A percentile compares a stretch with the other conserved stretches of the same genome.
These are phyloP conservation scores for Lentinula raphanica DNA, from an alignment of 768 basidiomycete species.

Conservation along the genomic window DNA sequence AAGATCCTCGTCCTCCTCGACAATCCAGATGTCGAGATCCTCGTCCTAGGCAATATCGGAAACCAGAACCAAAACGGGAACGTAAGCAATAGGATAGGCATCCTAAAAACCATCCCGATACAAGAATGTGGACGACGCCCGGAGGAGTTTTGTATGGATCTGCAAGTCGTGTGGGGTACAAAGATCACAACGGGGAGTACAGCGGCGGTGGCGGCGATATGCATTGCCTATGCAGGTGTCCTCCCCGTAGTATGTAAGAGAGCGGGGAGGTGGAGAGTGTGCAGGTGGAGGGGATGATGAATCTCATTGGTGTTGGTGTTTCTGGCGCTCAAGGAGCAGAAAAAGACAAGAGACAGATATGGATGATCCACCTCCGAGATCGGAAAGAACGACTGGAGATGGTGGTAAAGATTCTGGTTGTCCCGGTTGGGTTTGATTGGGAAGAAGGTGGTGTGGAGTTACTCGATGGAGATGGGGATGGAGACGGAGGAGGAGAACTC, in stretches of 20 bases:
- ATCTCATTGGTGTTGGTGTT: too few species aligned
- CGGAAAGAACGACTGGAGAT: too few species aligned
- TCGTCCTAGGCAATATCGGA: slow-evolving; percentile 52
- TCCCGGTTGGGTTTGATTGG: too few species aligned
- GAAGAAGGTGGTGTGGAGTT: too few species aligned
- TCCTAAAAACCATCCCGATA: slow-evolving; percentile 47
- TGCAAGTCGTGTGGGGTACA: too few species aligned
- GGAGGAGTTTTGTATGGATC: slow-evolving; percentile 70
- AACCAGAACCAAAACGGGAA: slow-evolving; percentile 22
- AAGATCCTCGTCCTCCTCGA: slow-evolving; percentile 67
- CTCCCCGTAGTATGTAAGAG: slow-evolving; percentile 57
- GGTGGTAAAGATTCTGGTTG: too few species aligned
- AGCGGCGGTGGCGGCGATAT: too few species aligned
- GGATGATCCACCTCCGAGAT: slow-evolving; percentile 66
- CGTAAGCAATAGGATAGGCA: slow-evolving; percentile 33
- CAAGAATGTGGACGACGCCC: slow-evolving; percentile 51
- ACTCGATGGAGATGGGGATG: too few species aligned
- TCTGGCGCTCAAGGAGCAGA: too few species aligned
- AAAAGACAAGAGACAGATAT: too few species aligned
- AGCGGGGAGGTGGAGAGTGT: slow-evolving; percentile 59
- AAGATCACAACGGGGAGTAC: too few species aligned
- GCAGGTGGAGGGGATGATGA: slow-evolving; percentile 43
- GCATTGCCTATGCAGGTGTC: slow-evolving; percentile 69
- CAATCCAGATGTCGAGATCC: slow-evolving; percentile 69
- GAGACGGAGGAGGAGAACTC: too few species aligned